Evolutionary conservation across 352 stramenopile species (phyloP), one percentile per base, ranked within the genome.

Genomic region (Phytophthora pisi): DNA sequence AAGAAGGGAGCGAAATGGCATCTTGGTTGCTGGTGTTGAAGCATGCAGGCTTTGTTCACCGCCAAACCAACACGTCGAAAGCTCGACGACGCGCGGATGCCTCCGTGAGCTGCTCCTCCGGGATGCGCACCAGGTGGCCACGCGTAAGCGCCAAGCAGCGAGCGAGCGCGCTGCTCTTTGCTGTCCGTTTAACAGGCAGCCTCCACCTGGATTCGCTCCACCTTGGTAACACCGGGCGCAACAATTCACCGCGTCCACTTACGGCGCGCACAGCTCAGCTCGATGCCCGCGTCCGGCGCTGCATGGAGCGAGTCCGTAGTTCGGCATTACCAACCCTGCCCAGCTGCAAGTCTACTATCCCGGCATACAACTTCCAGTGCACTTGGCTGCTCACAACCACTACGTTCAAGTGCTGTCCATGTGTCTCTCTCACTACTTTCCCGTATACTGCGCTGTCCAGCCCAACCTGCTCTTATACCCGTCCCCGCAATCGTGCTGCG

Each of bases 311-410:
- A 43, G 38, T 43, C 31, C 31, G 31, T 38, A 13, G 31, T 38
- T 2, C 7, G 31, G 38, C 38, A 36, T 56, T 50, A 54, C 54
- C 56, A 65, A 45, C 38, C 38, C 34, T 11, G 4, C 31, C 38
- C 38, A 45, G 43, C 63, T 70, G 63, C 56, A 64, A 59, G 18
- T 18, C 38, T 64, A 23, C 54, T 64, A 69, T 69, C 46, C 62
- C 54, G 23, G 24, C 8, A 47, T 68, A 68, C 61, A 68, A 62
- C 52, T n/a, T 5, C 8, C 52, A 62, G 61, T 20, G 47, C 10
- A 45, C 24, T 5, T 20, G 13, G 59, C 38, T 23, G 15, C n/a
- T 34, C 50, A 60, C 50, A 47, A 6, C 30, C 30, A 47, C n/a
- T 60, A 30, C 28, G 34, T 26, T 31, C 6, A 7, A 49, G 46